phyloP scores from a whole-genome alignment of 768 basidiomycete species.

The Harrya chromipes region DNA sequence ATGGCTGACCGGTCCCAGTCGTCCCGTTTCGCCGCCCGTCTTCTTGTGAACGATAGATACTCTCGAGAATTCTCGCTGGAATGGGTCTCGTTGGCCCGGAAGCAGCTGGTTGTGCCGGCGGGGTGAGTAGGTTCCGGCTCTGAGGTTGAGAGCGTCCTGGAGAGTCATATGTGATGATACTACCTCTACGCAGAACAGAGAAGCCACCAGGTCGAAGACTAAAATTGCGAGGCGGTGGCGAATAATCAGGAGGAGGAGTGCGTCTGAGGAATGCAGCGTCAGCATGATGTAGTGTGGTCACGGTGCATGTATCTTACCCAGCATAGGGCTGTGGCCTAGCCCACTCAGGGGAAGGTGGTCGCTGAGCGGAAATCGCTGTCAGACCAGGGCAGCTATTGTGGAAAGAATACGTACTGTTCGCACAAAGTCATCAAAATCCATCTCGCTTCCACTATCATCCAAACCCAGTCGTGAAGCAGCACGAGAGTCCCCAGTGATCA shows the following conservation, averaged over 20 bases:
- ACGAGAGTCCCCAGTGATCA: constrained; percentile 11
- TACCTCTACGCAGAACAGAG: constrained; percentile 16
- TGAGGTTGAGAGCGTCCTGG: constrained; percentile 8
- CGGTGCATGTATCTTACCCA: constrained; percentile 12
- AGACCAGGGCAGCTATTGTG: not conserved
- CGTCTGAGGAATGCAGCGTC: constrained; percentile 10
- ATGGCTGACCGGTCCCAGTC: constrained; percentile 7
- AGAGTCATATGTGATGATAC: constrained; percentile 1
- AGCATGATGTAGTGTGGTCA: not conserved
- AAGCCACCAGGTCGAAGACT: constrained; percentile 12
- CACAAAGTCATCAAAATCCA: constrained; percentile 24
- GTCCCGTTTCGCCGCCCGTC: constrained; percentile 22
- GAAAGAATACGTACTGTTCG: constrained; percentile 9
- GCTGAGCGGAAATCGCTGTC: constrained; percentile 10
- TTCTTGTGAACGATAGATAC: constrained; percentile 21
- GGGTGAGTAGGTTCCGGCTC: constrained; percentile 10
- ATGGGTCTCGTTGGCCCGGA: constrained; percentile 11
- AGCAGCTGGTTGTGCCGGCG: constrained; percentile 7
- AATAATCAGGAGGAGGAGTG: constrained; percentile 24
- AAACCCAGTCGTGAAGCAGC: constrained; percentile 9
- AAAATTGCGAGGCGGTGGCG: constrained; percentile 19
- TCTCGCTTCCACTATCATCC: constrained; percentile 28
- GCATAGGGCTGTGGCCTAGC: constrained; percentile 25
- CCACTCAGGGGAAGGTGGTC: constrained; percentile 27
- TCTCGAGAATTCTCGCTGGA: constrained; percentile 21